Evolutionary conservation across 2,329 filamentous ascomycete genomes (phyloP).

Genomic region (Fusarium subtropicale): DNA sequence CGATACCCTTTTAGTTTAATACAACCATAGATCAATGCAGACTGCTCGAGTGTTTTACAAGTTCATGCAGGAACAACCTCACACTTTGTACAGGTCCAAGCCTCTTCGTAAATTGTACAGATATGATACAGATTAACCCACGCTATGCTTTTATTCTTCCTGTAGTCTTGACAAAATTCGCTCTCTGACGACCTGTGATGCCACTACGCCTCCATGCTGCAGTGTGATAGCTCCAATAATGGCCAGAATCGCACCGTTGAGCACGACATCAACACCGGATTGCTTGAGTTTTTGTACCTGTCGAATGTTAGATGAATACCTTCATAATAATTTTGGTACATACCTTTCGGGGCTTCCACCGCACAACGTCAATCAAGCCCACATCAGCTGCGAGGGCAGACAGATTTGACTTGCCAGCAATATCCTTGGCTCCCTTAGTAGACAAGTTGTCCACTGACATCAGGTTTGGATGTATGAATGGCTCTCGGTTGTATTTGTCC

Average conservation of each 20-base stretch:
- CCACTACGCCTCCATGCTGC: slow-evolving; percentile 83
- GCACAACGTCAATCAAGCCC: slow-evolving; percentile 78
- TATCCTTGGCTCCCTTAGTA: slow-evolving; percentile 66
- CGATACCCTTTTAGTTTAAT: neutral
- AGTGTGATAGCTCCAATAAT: slow-evolving; percentile 91
- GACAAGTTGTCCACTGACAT: slow-evolving; percentile 80
- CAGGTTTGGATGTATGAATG: slow-evolving; percentile 77
- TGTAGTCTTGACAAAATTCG: slow-evolving; percentile 69
- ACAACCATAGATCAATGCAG: slow-evolving; percentile 13
- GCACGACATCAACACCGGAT: slow-evolving; percentile 80
- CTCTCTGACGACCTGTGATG: slow-evolving; percentile 79
- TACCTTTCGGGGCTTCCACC: slow-evolving; percentile 91
- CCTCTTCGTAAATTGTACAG: slow-evolving; percentile 47
- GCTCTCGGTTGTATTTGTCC: slow-evolving; percentile 65
- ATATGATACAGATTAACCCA: slow-evolving; percentile 48
- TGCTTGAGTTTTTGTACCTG: slow-evolving; percentile 73
- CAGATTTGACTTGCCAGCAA: slow-evolving; percentile 74
- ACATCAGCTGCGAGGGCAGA: slow-evolving; percentile 75
- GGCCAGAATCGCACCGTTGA: slow-evolving; percentile 83
- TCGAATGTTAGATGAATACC: slow-evolving; percentile 1
- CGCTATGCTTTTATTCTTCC: slow-evolving; percentile 30
- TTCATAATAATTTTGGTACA: slow-evolving; percentile 40
- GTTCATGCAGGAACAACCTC: slow-evolving; percentile 31
- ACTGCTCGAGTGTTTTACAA: slow-evolving; percentile 29
- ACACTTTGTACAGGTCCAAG: slow-evolving; percentile 46